phyloP scores from a whole-genome alignment of 306 rosid genomes.

The Pterocarpus santalinus region DNA sequence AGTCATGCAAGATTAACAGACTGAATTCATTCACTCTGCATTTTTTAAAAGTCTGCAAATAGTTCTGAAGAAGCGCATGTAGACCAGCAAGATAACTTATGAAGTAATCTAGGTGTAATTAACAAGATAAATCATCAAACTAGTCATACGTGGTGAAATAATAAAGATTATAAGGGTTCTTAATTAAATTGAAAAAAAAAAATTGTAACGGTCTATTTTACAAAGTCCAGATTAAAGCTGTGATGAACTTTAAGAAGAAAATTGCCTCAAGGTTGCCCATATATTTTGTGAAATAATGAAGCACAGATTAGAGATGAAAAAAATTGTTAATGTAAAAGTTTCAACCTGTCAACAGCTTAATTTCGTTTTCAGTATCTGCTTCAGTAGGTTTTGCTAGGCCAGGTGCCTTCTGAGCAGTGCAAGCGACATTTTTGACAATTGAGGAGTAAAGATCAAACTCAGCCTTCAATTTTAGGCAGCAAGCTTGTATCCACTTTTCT shows the following conservation, averaged over 20 bases:
- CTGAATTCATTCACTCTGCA: too few species aligned
- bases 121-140: too few species aligned
- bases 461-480: slow-evolving; percentile 82
- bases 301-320: slow-evolving; percentile 20
- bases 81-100: too few species aligned
- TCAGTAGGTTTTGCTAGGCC: slow-evolving; percentile 58
- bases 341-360: slow-evolving; percentile 62
- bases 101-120: too few species aligned
- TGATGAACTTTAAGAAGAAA: slow-evolving; percentile 5
- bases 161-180: too few species aligned
- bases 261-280: neutral
- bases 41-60: too few species aligned
- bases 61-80: too few species aligned
- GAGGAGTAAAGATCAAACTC: slow-evolving; percentile 88
- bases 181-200: too few species aligned
- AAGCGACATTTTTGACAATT: slow-evolving; percentile 65
- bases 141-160: too few species aligned
- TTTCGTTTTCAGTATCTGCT: slow-evolving; percentile 54
- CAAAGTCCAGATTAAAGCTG: neutral
- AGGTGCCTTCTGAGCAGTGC: slow-evolving; percentile 54
- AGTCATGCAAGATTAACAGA: too few species aligned
- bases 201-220: neutral
- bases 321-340: neutral
- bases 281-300: slow-evolving; percentile 16
- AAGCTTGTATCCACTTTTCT: slow-evolving; percentile 94